phyloP scores from a whole-genome alignment of 2,329 filamentous ascomycete species.

The Penicillium expansum region DNA sequence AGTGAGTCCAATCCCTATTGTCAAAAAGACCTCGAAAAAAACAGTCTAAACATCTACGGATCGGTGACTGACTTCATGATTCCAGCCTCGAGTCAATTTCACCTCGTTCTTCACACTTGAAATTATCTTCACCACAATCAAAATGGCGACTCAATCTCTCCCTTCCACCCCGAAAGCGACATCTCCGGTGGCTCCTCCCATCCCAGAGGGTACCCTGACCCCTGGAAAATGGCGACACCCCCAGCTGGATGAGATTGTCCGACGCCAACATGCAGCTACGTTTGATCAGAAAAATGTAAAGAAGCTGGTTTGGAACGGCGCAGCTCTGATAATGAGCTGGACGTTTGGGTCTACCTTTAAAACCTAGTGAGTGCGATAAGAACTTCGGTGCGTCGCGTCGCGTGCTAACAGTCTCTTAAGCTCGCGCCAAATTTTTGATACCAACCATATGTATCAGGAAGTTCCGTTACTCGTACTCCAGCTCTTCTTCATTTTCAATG shows the following conservation, averaged over 20 bases:
- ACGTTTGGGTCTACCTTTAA: slow-evolving; percentile 41
- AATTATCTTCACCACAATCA: not conserved
- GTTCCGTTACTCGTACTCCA: slow-evolving; percentile 56
- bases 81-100: slow-evolving; percentile 1
- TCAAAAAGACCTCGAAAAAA: not conserved
- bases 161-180: slow-evolving; percentile 45
- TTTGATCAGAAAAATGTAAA: slow-evolving; percentile 77
- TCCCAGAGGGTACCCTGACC: slow-evolving; percentile 36
- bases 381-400: not conserved
- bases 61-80: slow-evolving; percentile 2
- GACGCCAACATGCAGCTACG: slow-evolving; percentile 71
- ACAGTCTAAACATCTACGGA: not conserved
- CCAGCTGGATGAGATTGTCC: slow-evolving; percentile 79
- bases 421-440: slow-evolving; percentile 32
- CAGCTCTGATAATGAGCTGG: slow-evolving; percentile 53
- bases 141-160: slow-evolving; percentile 37
- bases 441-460: slow-evolving; percentile 44
- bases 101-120: not conserved
- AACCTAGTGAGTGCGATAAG: slow-evolving; percentile 34
- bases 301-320: slow-evolving; percentile 66
- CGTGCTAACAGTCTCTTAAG: slow-evolving; percentile 18
- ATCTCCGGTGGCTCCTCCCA: slow-evolving; percentile 27
- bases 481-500: slow-evolving; percentile 66
- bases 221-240: slow-evolving; percentile 90
- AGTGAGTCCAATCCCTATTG: not conserved